Percentiles rank a stretch among this genome's conserved stretches.
phyloP scores from a whole-genome alignment of 2,329 filamentous ascomycete genomes.

The Penicillium sp. region DNA sequence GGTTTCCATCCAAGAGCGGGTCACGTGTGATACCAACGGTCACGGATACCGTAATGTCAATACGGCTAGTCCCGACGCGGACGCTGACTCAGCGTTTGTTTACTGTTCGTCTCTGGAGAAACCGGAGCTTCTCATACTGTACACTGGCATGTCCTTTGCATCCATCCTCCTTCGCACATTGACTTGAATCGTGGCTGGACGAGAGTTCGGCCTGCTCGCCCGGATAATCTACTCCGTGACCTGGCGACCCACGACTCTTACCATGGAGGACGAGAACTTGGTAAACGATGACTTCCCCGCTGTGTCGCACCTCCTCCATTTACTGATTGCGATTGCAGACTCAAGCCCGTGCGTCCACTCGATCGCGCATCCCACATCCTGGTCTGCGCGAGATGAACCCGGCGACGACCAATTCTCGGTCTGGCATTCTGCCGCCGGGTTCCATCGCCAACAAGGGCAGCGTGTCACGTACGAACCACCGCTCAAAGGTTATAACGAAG shows the following conservation, averaged over 20 bases:
- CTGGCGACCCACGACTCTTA: constrained; percentile 23
- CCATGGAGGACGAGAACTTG: constrained; percentile 36
- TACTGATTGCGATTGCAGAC: constrained; percentile 18
- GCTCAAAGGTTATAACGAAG: not conserved
- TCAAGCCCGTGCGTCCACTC: constrained; percentile 27
- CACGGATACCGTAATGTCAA: constrained; percentile 6
- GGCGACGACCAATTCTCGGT: constrained; percentile 54
- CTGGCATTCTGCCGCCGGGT: constrained; percentile 45
- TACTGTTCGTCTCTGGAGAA: constrained; percentile 35
- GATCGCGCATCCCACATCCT: constrained; percentile 32
- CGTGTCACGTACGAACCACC: constrained; percentile 35
- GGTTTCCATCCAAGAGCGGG: not conserved
- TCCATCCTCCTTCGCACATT: constrained; percentile 7
- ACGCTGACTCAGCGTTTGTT: constrained; percentile 38
- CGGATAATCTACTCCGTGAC: constrained; percentile 23
- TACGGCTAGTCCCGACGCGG: constrained; percentile 15
- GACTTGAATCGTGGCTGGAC: constrained; percentile 22
- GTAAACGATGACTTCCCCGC: constrained; percentile 20
- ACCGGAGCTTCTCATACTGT: constrained; percentile 19
- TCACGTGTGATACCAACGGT: constrained; percentile 1
- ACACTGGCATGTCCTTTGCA: constrained; percentile 1
- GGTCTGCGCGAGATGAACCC: constrained; percentile 52
- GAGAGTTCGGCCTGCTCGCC: constrained; percentile 23
- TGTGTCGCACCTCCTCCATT: constrained; percentile 8
- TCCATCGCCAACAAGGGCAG: constrained; percentile 49